Base-by-base conservation (phyloP, 2,329 filamentous ascomycete genomes). In the Exophiala mesophila region DNA sequence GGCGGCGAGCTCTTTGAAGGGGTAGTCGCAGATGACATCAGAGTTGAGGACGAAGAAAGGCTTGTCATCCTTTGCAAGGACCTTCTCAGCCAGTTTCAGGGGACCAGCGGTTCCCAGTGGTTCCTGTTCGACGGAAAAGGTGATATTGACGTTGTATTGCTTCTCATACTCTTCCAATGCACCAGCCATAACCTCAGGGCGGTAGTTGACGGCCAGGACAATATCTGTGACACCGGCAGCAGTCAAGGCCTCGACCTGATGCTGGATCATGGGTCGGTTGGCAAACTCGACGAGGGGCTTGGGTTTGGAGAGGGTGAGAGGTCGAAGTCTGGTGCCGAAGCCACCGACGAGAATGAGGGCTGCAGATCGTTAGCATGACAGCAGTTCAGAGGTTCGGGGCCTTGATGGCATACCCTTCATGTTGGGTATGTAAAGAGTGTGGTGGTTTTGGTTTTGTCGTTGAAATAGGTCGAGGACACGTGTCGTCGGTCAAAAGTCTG, bases 11-110 rank as follows among this genome's bases (percentile, higher is more conserved):
- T 94, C 77, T 65, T 86, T 74, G 74, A 98, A 96, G 42, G 90
- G 92, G 67, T 90, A 97, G 57, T 97, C 89, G 79, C 90, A 98
- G 65, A 94, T 97, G 61, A 98, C 83, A 63, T 98, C 90, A 40
- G 88, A 94, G 77, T 98, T 98, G 58, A 98, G 82, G 41, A 98
- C 92, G 68, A 98, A 97, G 75, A 97, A 97, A 41, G 92, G 92
- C 17, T 79, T 74, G 66, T 96, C 86, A 64, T 96, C 89, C 73
- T 97, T 97, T 63, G 78, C 85, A 41, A 98, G 78, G 57, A 90
- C 88, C 63, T 83, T 79, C 71, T 96, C 90, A 46, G 90, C 90
- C 51, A 98, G 81, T 75, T 97, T 98, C 56, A 98, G 74, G 50
- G 90, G 92, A 43, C 90, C 90, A 54, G 90, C 90, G 45, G 90